Percentiles rank a stretch among this genome's conserved stretches.
Conservation (phyloP, 2,329 filamentous ascomycete genomes). For the Aspergillus glaucus region DNA sequence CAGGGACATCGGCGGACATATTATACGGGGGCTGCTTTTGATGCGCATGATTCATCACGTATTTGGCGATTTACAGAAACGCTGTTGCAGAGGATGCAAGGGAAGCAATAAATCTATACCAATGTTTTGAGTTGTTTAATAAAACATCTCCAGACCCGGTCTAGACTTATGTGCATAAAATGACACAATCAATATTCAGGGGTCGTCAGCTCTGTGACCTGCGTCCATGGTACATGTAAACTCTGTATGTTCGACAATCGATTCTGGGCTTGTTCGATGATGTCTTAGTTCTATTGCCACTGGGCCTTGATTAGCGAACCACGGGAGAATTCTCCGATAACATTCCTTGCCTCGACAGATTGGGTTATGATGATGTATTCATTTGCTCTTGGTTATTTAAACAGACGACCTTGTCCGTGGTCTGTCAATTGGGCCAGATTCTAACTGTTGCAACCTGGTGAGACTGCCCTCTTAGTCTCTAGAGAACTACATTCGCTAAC, state of each 20-base stretch:
- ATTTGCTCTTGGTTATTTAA: not conserved
- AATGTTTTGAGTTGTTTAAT: not conserved
- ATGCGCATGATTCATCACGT: constrained; percentile 5
- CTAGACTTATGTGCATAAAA: too few species aligned
- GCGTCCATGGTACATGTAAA: not conserved
- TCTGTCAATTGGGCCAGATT: not conserved
- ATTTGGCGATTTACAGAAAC: constrained; percentile 1
- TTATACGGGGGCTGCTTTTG: constrained; percentile 30
- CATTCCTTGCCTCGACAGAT: not conserved
- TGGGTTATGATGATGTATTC: not conserved
- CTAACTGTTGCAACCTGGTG: not conserved
- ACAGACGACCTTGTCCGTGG: not conserved
- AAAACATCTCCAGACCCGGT: not conserved
- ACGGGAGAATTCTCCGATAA: not conserved
- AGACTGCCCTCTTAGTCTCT: not conserved
- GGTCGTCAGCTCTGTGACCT: too few species aligned
- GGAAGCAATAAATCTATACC: not conserved
- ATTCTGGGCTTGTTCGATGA: not conserved
- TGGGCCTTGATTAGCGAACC: not conserved
- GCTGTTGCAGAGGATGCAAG: not conserved
- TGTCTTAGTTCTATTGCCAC: not conserved
- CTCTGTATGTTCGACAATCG: not conserved
- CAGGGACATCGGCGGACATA: constrained; percentile 35
- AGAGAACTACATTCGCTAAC: not conserved
- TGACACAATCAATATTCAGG: too few species aligned